Percentiles rank a stretch among this genome's conserved stretches.
These are phyloP conservation scores for Pyrenophora seminiperda DNA, from an alignment of 2,329 filamentous ascomycete species.

Conservation along the genomic window DNA sequence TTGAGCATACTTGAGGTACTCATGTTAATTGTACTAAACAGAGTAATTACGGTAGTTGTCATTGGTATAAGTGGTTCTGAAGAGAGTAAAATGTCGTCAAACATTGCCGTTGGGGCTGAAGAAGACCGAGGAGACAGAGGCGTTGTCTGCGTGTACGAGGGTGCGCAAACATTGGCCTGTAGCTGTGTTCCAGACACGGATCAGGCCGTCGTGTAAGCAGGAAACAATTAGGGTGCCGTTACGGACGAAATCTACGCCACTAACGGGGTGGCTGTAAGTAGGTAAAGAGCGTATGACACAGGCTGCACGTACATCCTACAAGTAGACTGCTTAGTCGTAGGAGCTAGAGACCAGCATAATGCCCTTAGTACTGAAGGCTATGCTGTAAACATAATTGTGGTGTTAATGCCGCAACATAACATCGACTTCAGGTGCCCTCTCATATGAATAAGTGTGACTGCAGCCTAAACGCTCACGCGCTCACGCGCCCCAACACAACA, in stretches of 20 bases:
- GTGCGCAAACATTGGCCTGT: conserved; percentile 95
- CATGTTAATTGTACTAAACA: too few relatives aligned
- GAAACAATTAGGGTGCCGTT: conserved; percentile 92
- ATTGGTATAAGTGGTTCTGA: too few relatives aligned
- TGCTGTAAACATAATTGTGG: conserved; percentile 92
- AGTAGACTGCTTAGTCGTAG: conserved; percentile 94
- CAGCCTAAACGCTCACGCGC: too few relatives aligned
- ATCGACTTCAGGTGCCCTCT: too few relatives aligned
- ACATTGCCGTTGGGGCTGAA: conserved; percentile 96
- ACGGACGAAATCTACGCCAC: conserved; percentile 87
- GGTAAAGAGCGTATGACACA: conserved; percentile 87
- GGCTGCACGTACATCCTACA: conserved; percentile 93
- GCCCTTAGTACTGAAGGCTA: conserved; percentile 96
- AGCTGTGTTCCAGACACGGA: conserved; percentile 89
- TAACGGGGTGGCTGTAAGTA: conserved; percentile 92
- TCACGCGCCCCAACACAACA: too few relatives aligned
- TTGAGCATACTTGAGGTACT: too few relatives aligned
- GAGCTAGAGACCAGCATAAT: conserved; percentile 95
- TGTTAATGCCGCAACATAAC: too few relatives aligned
- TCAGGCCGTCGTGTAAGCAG: conserved; percentile 80
- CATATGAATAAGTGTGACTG: too few relatives aligned
- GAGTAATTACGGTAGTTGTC: too few relatives aligned
- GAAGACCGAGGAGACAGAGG: conserved; percentile 82
- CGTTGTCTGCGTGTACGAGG: conserved; percentile 94
- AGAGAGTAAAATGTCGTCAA: too few relatives aligned